These are phyloP conservation scores for Afroboletus lepidellus DNA, from an alignment of 1,284 basidiomycete genomes.

Conservation along the genomic window DNA sequence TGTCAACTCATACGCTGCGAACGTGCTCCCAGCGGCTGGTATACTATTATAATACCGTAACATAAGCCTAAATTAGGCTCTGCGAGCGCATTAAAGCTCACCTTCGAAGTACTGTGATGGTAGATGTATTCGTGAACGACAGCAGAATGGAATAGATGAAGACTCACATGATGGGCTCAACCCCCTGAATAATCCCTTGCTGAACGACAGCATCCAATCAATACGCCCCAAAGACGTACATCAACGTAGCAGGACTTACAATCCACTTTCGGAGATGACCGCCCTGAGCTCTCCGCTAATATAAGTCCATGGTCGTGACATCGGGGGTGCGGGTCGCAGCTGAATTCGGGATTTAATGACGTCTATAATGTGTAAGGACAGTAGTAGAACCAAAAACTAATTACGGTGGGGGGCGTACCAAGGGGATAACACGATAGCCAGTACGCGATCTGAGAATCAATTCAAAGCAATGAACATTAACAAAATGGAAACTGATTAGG, in stretches of 20 bases:
- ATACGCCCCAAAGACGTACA: not conserved
- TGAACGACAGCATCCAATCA: constrained; percentile 27
- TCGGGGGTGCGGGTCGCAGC: constrained; percentile 74
- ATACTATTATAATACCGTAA: constrained; percentile 48
- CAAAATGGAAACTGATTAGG: not conserved
- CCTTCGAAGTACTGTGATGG: constrained; percentile 18
- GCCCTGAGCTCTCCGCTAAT: constrained; percentile 69
- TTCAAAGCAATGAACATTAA: not conserved
- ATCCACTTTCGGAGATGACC: constrained; percentile 74
- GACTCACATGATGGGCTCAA: constrained; percentile 65
- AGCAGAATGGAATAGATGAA: not conserved
- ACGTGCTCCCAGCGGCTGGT: constrained; percentile 88
- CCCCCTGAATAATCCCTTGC: constrained; percentile 71
- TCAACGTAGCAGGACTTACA: constrained; percentile 47
- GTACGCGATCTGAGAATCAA: constrained; percentile 67
- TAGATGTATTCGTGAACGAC: not conserved
- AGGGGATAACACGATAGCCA: constrained; percentile 94
- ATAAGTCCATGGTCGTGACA: constrained; percentile 78
- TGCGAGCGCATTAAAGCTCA: constrained; percentile 2
- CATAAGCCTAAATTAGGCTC: not conserved
- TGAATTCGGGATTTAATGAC: constrained; percentile 92
- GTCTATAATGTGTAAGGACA: constrained; percentile 46
- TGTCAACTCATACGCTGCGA: constrained; percentile 88
- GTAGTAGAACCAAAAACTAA: not conserved
- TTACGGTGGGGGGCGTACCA: constrained; percentile 39